Evolutionary conservation across 768 basidiomycete genomes (phyloP), one percentile per base, ranked within the genome.

Genomic region (Pholiota molesta): DNA sequence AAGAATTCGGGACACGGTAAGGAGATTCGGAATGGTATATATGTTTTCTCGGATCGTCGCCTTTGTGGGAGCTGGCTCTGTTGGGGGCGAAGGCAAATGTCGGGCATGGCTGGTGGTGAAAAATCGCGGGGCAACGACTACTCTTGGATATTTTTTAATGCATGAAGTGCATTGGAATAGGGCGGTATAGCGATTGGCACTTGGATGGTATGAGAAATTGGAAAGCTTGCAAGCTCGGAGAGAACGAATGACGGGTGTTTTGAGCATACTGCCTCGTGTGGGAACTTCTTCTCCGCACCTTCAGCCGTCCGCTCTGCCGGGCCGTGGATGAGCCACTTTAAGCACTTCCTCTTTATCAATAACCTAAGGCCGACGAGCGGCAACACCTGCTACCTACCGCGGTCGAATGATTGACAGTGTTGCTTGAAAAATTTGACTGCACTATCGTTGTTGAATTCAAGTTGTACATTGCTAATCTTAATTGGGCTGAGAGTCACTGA

Each of bases 11-110:
- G 94, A 95, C 23, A 88, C 69, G 1, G 97, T 99, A 44, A 99
- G 79, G 6, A 93, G 70, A 71, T 99, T 99, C 0, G 97, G 97
- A 35, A 97, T 66, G 1, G 97, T 99, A 78, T 97, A 98, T 62
- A 95, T 94, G 71, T 97, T 94, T 74, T 97, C 95, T 65, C 84
- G 82, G 10, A 82, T 66, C n/a, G 73, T 69, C 9, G 69, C 71
- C 56, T 79, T 80, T 33, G 64, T 62, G 10, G 57, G 65, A n/a
- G 65, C 54, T 39, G 72, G 64, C 8, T 59, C 55, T 17, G 31
- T 31, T 31, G 68, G 56, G 23, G 62, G 55, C 55, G 33, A 14
- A n/a, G 23, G 19, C 23, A 39, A 14, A 21, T 23, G n/a, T 63
- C 55, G 31, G 62, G 62, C 14, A 61, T 40, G 40, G n/a, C 37